phyloP scores from a whole-genome alignment of 2,329 filamentous ascomycete species.

The Byssothecium circinans region DNA sequence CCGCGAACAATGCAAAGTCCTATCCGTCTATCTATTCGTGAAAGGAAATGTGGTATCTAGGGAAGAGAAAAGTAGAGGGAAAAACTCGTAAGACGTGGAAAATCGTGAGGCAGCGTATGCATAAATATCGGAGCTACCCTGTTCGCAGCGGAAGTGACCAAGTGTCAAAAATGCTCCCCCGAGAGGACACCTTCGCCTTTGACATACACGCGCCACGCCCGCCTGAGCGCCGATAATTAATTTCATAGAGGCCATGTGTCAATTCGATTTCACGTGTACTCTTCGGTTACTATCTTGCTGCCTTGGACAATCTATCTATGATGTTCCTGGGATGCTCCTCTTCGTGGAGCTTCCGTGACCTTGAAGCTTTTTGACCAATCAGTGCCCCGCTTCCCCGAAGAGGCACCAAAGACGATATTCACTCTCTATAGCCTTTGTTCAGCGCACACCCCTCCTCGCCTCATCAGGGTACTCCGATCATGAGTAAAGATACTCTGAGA shows the following conservation, averaged over 20 bases:
- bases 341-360: neutral
- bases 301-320: neutral
- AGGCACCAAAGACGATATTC: neutral
- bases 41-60: slow-evolving; percentile 2
- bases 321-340: neutral
- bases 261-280: neutral
- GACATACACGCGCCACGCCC: slow-evolving; percentile 21
- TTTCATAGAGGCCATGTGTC: slow-evolving; percentile 1
- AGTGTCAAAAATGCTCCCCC: slow-evolving; percentile 19
- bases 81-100: slow-evolving; percentile 17
- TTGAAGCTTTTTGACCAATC: slow-evolving; percentile 5
- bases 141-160: slow-evolving; percentile 5
- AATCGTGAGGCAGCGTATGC: slow-evolving; percentile 11
- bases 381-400: slow-evolving; percentile 5
- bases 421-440: neutral
- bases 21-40: slow-evolving; percentile 2
- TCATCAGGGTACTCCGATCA: too few relatives aligned
- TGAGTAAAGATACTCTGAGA: too few relatives aligned
- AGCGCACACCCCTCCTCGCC: too few relatives aligned
- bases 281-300: neutral
- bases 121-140: slow-evolving; percentile 31
- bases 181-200: slow-evolving; percentile 14
- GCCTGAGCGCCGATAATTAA: slow-evolving; percentile 4
- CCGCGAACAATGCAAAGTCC: neutral
- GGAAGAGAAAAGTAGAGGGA: slow-evolving; percentile 13